Conservation (phyloP, 306 rosid genomes). For the Medicago arabica region DNA sequence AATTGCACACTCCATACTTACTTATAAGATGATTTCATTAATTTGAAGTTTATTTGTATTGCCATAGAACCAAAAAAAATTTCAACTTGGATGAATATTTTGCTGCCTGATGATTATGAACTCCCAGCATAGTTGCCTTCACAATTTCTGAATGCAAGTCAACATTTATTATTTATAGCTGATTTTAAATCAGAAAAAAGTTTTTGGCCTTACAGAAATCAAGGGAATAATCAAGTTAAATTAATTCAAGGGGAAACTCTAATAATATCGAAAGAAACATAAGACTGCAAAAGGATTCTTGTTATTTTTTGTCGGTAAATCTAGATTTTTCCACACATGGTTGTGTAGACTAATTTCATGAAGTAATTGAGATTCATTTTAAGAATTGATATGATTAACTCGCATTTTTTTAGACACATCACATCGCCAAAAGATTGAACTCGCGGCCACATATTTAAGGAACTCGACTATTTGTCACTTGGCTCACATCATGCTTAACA, state of each 20-base stretch:
- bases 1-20: conserved; percentile 3
- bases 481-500: not conserved
- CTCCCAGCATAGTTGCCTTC: too few species aligned
- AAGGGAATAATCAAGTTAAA: too few species aligned
- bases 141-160: too few species aligned
- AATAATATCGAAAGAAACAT: too few species aligned
- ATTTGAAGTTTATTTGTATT: conserved; percentile 13
- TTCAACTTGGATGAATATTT: conserved; percentile 24
- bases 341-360: not conserved
- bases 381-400: not conserved
- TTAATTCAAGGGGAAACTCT: too few species aligned
- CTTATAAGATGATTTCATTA: not conserved
- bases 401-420: too few species aligned
- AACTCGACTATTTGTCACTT: not conserved
- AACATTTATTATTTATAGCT: too few species aligned
- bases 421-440: not conserved
- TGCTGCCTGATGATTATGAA: not conserved
- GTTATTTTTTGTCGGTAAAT: not conserved
- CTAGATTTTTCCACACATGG: not conserved
- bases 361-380: not conserved
- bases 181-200: too few species aligned
- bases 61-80: not conserved
- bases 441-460: not conserved
- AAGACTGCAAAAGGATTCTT: not conserved
- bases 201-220: too few species aligned